Conservation (phyloP, 441 rosid genomes). For the Syzygium syzygioides region DNA sequence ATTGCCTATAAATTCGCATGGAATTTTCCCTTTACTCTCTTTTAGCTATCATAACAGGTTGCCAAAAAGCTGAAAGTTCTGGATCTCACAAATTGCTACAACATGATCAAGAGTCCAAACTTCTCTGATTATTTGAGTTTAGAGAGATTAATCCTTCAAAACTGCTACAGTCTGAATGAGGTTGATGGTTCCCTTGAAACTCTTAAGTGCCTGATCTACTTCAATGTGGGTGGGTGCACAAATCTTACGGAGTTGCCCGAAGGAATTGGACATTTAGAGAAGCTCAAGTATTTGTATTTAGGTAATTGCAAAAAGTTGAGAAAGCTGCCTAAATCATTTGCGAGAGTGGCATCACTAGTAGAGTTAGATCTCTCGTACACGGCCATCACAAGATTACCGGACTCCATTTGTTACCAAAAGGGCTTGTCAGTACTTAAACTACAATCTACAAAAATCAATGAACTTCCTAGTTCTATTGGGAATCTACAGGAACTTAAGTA, state of each 20-base stretch:
- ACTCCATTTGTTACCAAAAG: neutral
- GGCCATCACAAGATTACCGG: neutral
- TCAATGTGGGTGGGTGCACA: neutral
- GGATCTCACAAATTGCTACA: accelerated
- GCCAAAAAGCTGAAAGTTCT: neutral
- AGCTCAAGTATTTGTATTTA: neutral
- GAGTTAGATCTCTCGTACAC: neutral
- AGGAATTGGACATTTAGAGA: neutral
- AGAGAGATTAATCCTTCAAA: neutral
- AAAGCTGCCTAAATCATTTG: neutral
- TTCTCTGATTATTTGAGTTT: neutral
- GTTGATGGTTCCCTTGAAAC: neutral
- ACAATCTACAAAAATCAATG: too few species aligned
- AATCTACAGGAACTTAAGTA: too few species aligned
- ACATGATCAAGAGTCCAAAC: neutral
- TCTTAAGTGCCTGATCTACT: neutral
- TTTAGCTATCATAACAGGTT: neutral
- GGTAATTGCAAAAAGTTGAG: neutral
- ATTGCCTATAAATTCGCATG: neutral
- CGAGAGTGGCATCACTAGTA: neutral
- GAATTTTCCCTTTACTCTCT: neutral
- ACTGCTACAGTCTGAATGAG: neutral
- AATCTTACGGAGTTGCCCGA: neutral
- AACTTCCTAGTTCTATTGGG: too few species aligned
- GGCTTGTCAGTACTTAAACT: neutral